These are phyloP conservation scores for Penicillium psychrosexuale DNA, from an alignment of 2,329 filamentous ascomycete species.

Conservation along the genomic window DNA sequence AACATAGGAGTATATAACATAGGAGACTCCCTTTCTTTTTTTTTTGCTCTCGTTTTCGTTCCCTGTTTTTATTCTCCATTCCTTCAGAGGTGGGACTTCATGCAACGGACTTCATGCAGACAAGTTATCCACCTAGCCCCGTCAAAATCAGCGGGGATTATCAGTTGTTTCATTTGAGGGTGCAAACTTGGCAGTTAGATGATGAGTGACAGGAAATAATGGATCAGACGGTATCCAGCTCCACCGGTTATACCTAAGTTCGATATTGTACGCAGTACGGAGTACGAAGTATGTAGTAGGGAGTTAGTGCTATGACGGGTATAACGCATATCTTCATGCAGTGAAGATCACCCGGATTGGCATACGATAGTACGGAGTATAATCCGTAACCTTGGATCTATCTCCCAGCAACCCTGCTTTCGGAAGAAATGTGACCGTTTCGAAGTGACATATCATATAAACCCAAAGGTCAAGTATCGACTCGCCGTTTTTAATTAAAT, in stretches of 20 bases:
- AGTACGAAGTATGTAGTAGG: not conserved
- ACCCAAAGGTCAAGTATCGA: not conserved
- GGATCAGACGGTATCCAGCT: not conserved
- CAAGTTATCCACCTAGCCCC: not conserved
- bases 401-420: not conserved
- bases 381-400: not conserved
- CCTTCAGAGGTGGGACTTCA: not conserved
- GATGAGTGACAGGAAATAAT: not conserved
- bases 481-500: slow-evolving; percentile 1
- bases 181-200: not conserved
- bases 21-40: not conserved
- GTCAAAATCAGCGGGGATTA: not conserved
- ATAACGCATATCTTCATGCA: not conserved
- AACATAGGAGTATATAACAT: not conserved
- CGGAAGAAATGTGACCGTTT: not conserved
- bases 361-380: not conserved
- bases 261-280: not conserved
- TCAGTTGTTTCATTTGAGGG: not conserved
- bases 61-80: not conserved
- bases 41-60: too few species aligned
- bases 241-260: not conserved
- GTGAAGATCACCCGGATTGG: not conserved
- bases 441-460: not conserved
- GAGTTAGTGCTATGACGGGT: too few species aligned
- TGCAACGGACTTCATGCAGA: not conserved